These are phyloP conservation scores for Arachis hypogaea DNA, from an alignment of 306 rosid genomes.

Conservation along the genomic window DNA sequence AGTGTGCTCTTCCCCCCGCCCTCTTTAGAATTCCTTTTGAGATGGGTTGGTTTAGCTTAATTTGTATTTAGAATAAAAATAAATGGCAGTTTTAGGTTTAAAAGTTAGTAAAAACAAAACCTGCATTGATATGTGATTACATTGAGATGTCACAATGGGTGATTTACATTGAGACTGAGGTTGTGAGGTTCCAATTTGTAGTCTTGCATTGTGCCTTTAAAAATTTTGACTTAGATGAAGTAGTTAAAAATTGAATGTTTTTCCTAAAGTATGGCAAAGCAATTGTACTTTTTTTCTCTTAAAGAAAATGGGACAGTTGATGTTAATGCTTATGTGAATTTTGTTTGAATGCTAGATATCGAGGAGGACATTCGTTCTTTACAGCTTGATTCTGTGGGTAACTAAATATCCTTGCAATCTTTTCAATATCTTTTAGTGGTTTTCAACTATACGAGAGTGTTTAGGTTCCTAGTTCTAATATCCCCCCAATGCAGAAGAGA, in stretches of 20 bases:
- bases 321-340: constrained; percentile 31
- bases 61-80: background rate
- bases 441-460: background rate
- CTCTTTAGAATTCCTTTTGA: background rate
- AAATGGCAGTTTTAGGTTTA: background rate
- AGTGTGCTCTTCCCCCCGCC: too few relatives aligned
- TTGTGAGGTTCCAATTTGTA: background rate
- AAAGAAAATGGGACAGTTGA: constrained; percentile 30
- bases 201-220: background rate
- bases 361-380: constrained; percentile 86
- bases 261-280: constrained; percentile 1
- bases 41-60: background rate
- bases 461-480: constrained; percentile 11
- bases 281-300: constrained; percentile 10
- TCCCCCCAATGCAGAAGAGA: constrained; percentile 55
- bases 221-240: background rate
- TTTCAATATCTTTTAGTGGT: constrained; percentile 8
- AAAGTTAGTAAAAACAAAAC: background rate
- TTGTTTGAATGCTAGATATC: constrained; percentile 62
- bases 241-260: background rate
- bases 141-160: background rate
- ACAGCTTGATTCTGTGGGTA: constrained; percentile 91
- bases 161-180: background rate
- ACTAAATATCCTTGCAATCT: constrained; percentile 3
- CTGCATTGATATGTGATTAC: background rate